These are phyloP conservation scores for Dactylorhiza incarnata DNA, from an alignment of 106 monocot genomes.

Conservation along the genomic window DNA sequence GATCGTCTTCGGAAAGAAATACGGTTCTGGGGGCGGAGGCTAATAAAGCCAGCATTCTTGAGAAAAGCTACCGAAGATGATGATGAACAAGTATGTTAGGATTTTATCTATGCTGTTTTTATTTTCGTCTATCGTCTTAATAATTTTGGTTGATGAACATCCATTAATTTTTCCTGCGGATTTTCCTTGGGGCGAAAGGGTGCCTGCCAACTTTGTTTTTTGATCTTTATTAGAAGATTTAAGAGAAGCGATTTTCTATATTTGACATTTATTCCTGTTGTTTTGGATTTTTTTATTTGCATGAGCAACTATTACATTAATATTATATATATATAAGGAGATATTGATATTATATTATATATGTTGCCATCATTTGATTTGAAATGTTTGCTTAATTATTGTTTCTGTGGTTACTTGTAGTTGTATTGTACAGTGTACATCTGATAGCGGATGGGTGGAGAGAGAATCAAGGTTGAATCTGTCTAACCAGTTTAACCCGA, in stretches of 20 bases:
- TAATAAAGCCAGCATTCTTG: not conserved
- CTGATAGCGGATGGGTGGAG: too few species aligned
- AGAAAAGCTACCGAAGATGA: conserved; percentile 8
- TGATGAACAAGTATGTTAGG: conserved; percentile 6
- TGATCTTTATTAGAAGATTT: not conserved
- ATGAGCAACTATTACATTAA: too few species aligned
- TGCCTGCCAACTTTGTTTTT: not conserved
- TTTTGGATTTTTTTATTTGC: not conserved
- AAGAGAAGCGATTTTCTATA: not conserved
- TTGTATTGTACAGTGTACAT: too few species aligned
- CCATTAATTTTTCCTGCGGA: not conserved
- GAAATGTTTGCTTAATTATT: too few species aligned
- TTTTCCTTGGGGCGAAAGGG: not conserved
- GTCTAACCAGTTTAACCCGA: too few species aligned
- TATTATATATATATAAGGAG: too few species aligned
- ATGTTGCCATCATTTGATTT: too few species aligned
- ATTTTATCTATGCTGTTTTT: not conserved
- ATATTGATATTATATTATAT: too few species aligned
- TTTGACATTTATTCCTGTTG: not conserved
- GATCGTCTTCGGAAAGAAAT: conserved; percentile 17
- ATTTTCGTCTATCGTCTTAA: not conserved
- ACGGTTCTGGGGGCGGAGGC: conserved; percentile 14
- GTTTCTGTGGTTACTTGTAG: too few species aligned
- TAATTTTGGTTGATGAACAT: not conserved
- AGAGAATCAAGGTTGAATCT: too few species aligned